phyloP scores from a whole-genome alignment of 2,329 filamentous ascomycete genomes.

The Purpureocillium takamizusanense region DNA sequence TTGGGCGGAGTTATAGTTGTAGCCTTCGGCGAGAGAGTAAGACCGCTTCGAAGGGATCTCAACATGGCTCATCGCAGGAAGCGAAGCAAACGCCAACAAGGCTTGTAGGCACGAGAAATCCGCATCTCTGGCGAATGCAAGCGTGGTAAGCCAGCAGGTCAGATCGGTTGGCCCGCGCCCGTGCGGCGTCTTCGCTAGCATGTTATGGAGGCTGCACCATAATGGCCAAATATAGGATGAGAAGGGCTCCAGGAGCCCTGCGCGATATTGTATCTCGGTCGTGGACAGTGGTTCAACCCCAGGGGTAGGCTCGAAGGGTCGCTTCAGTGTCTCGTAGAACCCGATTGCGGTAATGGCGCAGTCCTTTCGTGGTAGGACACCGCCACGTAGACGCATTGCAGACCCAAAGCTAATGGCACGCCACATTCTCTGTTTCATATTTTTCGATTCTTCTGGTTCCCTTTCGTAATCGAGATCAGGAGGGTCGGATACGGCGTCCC shows the following conservation, averaged over 20 bases:
- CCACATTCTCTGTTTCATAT: not conserved
- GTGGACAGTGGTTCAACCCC: not conserved
- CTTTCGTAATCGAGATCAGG: not conserved
- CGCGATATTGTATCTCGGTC: not conserved
- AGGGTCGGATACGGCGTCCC: not conserved
- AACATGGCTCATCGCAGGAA: not conserved
- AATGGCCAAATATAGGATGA: not conserved
- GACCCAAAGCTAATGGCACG: not conserved
- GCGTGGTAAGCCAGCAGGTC: not conserved
- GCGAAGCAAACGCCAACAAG: not conserved
- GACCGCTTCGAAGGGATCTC: not conserved
- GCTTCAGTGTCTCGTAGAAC: not conserved
- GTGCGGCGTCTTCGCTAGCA: not conserved
- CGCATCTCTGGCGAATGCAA: not conserved
- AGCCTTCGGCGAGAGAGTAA: too few species aligned
- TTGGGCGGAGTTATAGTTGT: too few species aligned
- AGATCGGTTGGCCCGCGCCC: not conserved
- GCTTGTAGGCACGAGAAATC: not conserved
- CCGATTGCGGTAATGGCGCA: conserved; percentile 11
- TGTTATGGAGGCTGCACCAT: not conserved
- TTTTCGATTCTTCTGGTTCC: not conserved
- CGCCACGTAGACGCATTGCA: not conserved
- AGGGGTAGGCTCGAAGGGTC: not conserved
- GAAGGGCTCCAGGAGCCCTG: not conserved
- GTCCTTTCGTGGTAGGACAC: not conserved